Evolutionary conservation across 306 rosid genomes (phyloP).

Genomic region (Abrus precatorius): DNA sequence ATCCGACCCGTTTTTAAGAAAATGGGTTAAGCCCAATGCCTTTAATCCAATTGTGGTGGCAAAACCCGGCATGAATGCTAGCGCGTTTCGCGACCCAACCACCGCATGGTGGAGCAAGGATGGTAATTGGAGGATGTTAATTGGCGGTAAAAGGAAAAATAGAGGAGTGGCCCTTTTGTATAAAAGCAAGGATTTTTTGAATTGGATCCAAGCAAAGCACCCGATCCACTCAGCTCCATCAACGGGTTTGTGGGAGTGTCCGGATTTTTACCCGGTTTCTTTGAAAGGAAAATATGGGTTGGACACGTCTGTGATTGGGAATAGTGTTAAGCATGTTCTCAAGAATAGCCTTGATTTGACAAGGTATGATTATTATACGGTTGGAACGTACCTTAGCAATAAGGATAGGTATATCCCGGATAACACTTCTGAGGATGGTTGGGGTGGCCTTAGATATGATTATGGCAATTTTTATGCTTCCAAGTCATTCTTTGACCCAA

Average conservation of each 20-base stretch:
- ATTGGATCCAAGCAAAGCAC: conserved; percentile 72
- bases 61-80: conserved; percentile 41
- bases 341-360: conserved; percentile 84
- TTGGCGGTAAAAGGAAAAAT: conserved; percentile 60
- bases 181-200: conserved; percentile 64
- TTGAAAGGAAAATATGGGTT: conserved; percentile 51
- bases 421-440: conserved; percentile 69
- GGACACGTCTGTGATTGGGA: conserved; percentile 59
- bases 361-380: conserved; percentile 78
- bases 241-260: conserved; percentile 95
- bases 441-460: conserved; percentile 84
- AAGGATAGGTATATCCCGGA: conserved; percentile 72
- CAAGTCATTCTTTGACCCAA: conserved; percentile 77
- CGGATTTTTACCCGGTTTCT: conserved; percentile 80
- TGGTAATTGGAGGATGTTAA: conserved; percentile 74
- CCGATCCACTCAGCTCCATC: conserved; percentile 66
- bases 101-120: conserved; percentile 67
- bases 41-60: conserved; percentile 69
- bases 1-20: conserved; percentile 69
- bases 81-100: conserved; percentile 81
- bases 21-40: conserved; percentile 73
- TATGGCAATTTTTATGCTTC: conserved; percentile 94
- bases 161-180: conserved; percentile 76
- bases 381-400: conserved; percentile 58
- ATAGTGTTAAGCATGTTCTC: conserved; percentile 63